Base-by-base conservation (phyloP, 2,329 filamentous ascomycete genomes). In the Pyrenochaeta sp. region DNA sequence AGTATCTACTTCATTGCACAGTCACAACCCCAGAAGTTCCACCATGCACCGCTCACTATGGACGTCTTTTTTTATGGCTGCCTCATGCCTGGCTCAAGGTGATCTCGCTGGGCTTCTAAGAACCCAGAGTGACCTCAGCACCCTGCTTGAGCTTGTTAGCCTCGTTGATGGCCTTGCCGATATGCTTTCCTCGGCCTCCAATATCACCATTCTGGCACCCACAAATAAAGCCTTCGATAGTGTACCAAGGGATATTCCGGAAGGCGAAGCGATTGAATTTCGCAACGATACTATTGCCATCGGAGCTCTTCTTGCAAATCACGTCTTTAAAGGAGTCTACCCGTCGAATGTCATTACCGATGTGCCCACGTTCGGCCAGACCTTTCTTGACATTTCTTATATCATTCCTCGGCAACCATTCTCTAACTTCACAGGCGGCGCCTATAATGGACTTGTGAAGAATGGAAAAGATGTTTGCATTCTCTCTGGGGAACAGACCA, bases 131-230 rank as follows among this genome's bases (percentile, higher is more conserved):
- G 58, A 69, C 11, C 59, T 72, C 18, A 67, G 66, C 14, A 61
- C 58, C 4, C 57, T 72, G 8, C 55, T 62, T 32, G 59, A 62
- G 8, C 65, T 76, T 28, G 63, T 79, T 13, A 30, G 58, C 14
- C 55, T 61, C 10, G 62, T 73, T n/a, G 68, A 74, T 4, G 65
- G 65, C 2, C 52, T 79, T 17, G 57, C 72, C 14, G 45, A 61
- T 4, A 60, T 65, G 2, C 67, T 82, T 20, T 58, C 64, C 13
- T 48, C 54, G 10, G 61, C 74, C 5, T 61, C 63, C 10, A 82
- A 84, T 59, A 72, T 84, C 48, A 85, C 83, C 3, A 67, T 84
- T 20, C 70, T 84, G 8, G 81, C 81, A 0, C 81, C 81, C 0
- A 79, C 72, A 58, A 82, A 84, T 59, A 57, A 75, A n/a, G 81